Conservation (phyloP, 805 yeast species). For the Metschnikowia sp. region DNA sequence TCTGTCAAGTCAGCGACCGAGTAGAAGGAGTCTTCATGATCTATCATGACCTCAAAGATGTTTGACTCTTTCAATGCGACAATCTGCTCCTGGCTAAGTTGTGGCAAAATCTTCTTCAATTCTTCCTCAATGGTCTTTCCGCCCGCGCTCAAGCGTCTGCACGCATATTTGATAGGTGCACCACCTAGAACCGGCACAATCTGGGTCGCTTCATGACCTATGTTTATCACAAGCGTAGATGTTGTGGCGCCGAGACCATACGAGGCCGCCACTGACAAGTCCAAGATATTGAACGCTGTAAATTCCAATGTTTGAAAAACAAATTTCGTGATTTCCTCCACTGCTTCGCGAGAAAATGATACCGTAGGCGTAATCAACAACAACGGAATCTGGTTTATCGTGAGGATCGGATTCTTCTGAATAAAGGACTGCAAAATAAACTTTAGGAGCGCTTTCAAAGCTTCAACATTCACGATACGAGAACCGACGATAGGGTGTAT, state of each 20-base stretch:
- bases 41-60: conserved; percentile 76
- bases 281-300: conserved; percentile 68
- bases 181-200: conserved; percentile 77
- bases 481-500: conserved; percentile 67
- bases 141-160: conserved; percentile 53
- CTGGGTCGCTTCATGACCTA: conserved; percentile 75
- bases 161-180: conserved; percentile 56
- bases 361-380: conserved; percentile 59
- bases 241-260: conserved; percentile 69
- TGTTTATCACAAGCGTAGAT: conserved; percentile 72
- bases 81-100: conserved; percentile 53
- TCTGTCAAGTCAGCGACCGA: conserved; percentile 48
- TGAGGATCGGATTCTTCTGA: conserved; percentile 38
- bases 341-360: conserved; percentile 62
- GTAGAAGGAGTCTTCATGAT: conserved; percentile 63
- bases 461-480: conserved; percentile 61
- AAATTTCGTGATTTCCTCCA: conserved; percentile 71
- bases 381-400: conserved; percentile 68
- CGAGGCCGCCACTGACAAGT: conserved; percentile 63
- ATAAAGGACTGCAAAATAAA: conserved; percentile 39
- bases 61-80: conserved; percentile 71
- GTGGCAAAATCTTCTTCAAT: conserved; percentile 54
- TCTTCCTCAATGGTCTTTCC: conserved; percentile 59
- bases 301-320: conserved; percentile 71
- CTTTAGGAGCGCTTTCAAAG: conserved; percentile 61